These are phyloP conservation scores for Suillus fuscotomentosus DNA, from an alignment of 768 basidiomycete genomes.

Conservation along the genomic window DNA sequence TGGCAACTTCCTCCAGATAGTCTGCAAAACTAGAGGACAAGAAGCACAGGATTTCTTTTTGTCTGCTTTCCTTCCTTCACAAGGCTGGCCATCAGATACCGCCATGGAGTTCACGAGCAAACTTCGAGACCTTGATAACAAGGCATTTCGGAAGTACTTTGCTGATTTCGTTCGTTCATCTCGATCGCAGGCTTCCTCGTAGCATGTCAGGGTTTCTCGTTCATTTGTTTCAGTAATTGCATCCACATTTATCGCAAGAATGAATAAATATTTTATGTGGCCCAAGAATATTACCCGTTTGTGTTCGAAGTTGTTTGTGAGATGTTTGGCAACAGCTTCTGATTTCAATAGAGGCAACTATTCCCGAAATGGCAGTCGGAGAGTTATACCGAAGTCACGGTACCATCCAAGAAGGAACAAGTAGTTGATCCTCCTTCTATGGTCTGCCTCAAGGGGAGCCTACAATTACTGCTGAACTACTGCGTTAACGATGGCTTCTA, in stretches of 20 bases:
- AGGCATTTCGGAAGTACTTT: constrained; percentile 83
- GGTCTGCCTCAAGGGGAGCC: constrained; percentile 2
- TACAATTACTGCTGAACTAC: not conserved
- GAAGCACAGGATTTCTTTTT: constrained; percentile 85
- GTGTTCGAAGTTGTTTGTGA: constrained; percentile 2
- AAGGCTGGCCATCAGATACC: constrained; percentile 80
- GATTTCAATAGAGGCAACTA: constrained; percentile 34
- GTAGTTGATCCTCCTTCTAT: not conserved
- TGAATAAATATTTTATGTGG: too few relatives aligned
- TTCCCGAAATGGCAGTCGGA: constrained; percentile 5
- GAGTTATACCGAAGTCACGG: not conserved
- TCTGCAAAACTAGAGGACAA: constrained; percentile 72
- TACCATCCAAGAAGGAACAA: not conserved
- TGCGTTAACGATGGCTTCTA: constrained; percentile 26
- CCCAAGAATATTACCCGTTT: not conserved
- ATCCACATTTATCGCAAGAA: not conserved
- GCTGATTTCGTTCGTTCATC: constrained; percentile 79
- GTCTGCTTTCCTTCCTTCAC: constrained; percentile 78
- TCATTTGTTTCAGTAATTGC: not conserved
- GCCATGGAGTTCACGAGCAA: constrained; percentile 78
- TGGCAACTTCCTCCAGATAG: constrained; percentile 76
- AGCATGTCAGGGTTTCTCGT: constrained; percentile 23
- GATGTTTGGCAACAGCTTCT: constrained; percentile 31
- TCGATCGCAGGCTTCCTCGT: constrained; percentile 52
- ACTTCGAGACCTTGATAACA: constrained; percentile 70